phyloP scores from a whole-genome alignment of 139 green algal species.

The Chlorella sp. region DNA sequence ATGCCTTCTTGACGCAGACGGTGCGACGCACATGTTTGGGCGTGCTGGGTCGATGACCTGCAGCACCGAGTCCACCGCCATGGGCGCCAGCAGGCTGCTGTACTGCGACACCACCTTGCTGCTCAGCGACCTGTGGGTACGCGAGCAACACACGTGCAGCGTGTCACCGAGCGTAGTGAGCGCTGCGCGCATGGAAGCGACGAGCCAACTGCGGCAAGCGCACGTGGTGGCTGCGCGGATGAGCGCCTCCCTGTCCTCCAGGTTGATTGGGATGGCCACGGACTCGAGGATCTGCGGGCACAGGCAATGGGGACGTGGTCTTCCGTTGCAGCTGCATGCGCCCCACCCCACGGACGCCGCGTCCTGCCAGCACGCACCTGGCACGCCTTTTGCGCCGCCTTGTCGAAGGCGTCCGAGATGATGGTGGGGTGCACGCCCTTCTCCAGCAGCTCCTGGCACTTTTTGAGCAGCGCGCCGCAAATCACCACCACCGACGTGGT shows the following conservation, averaged over 20 bases:
- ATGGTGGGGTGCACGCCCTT: conserved; percentile 79
- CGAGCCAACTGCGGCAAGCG: too few species aligned
- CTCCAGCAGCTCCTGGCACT: conserved; percentile 65
- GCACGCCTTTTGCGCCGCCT: conserved; percentile 71
- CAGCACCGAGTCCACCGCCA: conserved; percentile 94
- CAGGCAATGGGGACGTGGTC: neutral
- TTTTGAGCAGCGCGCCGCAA: conserved; percentile 87
- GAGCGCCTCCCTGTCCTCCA: conserved; percentile 84
- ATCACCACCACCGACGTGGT: conserved; percentile 93
- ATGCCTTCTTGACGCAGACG: neutral
- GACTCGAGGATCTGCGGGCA: conserved; percentile 61
- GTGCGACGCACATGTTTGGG: conserved; percentile 55
- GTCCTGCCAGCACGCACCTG: too few species aligned
- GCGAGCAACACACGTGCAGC: neutral
- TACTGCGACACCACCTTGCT: conserved; percentile 97
- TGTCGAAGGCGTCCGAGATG: conserved; percentile 90
- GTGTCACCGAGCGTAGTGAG: neutral
- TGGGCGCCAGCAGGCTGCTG: conserved; percentile 86
- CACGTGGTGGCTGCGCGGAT: conserved; percentile 91
- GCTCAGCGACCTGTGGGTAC: conserved; percentile 59
- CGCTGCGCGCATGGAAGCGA: neutral
- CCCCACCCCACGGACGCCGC: too few species aligned
- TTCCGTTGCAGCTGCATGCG: neutral
- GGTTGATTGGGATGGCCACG: conserved; percentile 80
- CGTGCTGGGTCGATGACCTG: conserved; percentile 70